phyloP scores from a whole-genome alignment of 2,329 filamentous ascomycete species.

The Aureobasidium melanogenum region DNA sequence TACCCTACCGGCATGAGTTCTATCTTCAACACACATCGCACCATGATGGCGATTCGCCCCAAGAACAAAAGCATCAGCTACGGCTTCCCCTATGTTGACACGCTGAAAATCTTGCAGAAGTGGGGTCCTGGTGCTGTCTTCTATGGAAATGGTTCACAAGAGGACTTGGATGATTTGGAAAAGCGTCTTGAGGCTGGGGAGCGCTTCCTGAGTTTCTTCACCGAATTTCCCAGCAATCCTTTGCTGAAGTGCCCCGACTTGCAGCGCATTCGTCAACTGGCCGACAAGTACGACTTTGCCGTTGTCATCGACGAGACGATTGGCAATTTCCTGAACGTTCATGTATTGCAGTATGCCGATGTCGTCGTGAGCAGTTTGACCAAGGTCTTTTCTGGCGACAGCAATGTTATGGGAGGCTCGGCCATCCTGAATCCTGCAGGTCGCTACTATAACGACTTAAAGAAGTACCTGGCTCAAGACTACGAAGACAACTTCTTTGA shows the following conservation, averaged over 20 bases:
- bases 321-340: slow-evolving; percentile 91
- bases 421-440: slow-evolving; percentile 56
- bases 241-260: slow-evolving; percentile 79
- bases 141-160: slow-evolving; percentile 69
- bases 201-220: slow-evolving; percentile 74
- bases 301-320: slow-evolving; percentile 94
- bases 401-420: slow-evolving; percentile 92
- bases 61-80: slow-evolving; percentile 73
- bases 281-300: slow-evolving; percentile 76
- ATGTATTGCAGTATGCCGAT: slow-evolving; percentile 82
- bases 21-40: slow-evolving; percentile 80
- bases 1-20: slow-evolving; percentile 90
- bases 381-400: slow-evolving; percentile 95
- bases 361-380: slow-evolving; percentile 91
- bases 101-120: slow-evolving; percentile 87
- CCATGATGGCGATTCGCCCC: slow-evolving; percentile 56
- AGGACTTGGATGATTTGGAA: slow-evolving; percentile 80
- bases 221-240: slow-evolving; percentile 91
- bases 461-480: slow-evolving; percentile 49
- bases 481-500: slow-evolving; percentile 91
- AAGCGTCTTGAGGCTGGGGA: slow-evolving; percentile 60
- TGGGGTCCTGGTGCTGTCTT: slow-evolving; percentile 85
- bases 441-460: slow-evolving; percentile 63
- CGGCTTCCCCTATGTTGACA: slow-evolving; percentile 97
- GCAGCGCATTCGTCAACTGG: slow-evolving; percentile 66